phyloP scores from a whole-genome alignment of 768 basidiomycete genomes.

The Cystofilobasidium macerans region DNA sequence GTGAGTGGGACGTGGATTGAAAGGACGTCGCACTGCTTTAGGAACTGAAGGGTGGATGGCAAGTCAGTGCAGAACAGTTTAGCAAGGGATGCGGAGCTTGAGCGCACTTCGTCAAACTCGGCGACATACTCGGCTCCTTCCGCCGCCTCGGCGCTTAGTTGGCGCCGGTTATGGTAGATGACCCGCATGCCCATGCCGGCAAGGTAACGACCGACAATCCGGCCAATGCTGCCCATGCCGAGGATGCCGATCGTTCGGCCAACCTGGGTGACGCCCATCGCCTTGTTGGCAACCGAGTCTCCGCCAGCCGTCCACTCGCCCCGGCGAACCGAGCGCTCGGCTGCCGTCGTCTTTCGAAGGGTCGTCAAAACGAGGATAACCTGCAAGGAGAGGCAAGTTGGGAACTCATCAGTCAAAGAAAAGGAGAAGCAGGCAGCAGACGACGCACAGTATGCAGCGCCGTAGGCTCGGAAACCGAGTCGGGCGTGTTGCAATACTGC shows the following conservation, averaged over 20 bases:
- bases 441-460: conserved; percentile 17
- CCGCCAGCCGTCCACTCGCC: conserved; percentile 19
- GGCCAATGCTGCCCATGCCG: conserved; percentile 22
- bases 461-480: conserved; percentile 15
- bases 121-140: conserved; percentile 8
- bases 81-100: too few relatives aligned
- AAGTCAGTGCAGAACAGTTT: too few relatives aligned
- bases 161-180: conserved; percentile 21
- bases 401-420: background rate
- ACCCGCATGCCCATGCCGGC: conserved; percentile 17
- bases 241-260: conserved; percentile 14
- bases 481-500: conserved; percentile 21
- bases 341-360: conserved; percentile 13
- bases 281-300: conserved; percentile 3
- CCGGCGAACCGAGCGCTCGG: conserved; percentile 15
- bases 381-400: background rate
- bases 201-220: conserved; percentile 14
- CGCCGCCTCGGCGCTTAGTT: background rate
- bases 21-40: conserved; percentile 50
- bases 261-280: conserved; percentile 17
- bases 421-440: background rate
- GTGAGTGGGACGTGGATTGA: conserved; percentile 54
- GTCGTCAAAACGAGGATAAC: conserved; percentile 21
- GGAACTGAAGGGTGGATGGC: conserved; percentile 38
- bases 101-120: conserved; percentile 11